Base-by-base conservation (phyloP, 1,284 basidiomycete genomes). In the Sporisorium iseilematis-ciliati region DNA sequence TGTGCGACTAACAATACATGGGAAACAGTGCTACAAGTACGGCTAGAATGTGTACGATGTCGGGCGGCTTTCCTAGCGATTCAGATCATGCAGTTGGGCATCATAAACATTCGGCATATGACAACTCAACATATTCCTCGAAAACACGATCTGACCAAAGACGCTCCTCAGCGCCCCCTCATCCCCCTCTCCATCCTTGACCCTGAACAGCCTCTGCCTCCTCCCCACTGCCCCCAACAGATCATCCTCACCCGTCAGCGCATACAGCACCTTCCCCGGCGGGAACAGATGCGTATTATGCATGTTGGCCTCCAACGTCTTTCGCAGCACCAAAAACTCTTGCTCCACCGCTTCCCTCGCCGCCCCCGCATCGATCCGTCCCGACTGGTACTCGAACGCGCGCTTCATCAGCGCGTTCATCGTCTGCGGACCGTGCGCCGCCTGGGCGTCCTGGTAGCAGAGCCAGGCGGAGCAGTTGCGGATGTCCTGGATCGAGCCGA, bases 221-320 rank as follows among this genome's bases (percentile, higher is more conserved):
- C 57, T 58, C 16, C 50, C 52, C 5, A n/a, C 40, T 20, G 25
- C 12, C 20, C 46, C 21, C 16, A 67, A n/a, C 14, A 75, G 42
- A 48, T 72, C 69, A 81, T 92, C 91, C 31, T 88, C 88, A 58
- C 91, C 89, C 57, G 90, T 88, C 78, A 93, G 87, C 5, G 91
- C 91, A 91, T 92, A 93, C 38, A 92, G 87, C 11, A 93, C 90
- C 7, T 91, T 89, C 1, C 93, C 93, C 0, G 92, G 91, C 4
- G 93, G 93, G 78, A 89, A 93, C 79, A 93, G 88, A 78, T 91
- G 89, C 7, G 90, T 87, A 86, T 89, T 89, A 56, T 90, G 89
- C 92, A 94, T 93, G 72, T 92, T 93, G 26, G 92, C 92, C 84
- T 93, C 92, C 0, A 94, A 88, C 4, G 92, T 92, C 87, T 92